Evolutionary conservation across 2,329 filamentous ascomycete genomes (phyloP), one percentile per base, ranked within the genome.

Genomic region (Rhytidhysteron rufulum): DNA sequence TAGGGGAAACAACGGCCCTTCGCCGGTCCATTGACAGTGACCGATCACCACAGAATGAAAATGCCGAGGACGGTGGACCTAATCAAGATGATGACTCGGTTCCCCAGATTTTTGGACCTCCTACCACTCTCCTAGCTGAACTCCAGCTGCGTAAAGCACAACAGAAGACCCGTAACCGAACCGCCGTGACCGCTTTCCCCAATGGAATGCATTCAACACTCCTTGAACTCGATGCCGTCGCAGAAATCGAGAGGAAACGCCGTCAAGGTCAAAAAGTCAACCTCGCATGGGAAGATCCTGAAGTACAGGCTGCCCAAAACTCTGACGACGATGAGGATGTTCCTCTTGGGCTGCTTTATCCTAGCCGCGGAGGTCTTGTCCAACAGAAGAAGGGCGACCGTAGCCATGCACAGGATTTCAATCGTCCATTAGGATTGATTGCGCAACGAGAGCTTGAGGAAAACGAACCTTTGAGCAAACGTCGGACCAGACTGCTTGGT

Each of bases 111-210:
- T 75, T 82, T 39, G 88, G 86, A 1, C 78, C 83, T 4, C 93
- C 93, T 1, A 95, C 89, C 1, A 98, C 93, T 0, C 75, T 98
- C 0, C 78, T 98, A 18, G 93, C 93, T 0, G 93, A 98, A 62
- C 73, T 98, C 6, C 88, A 96, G 60, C 70, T 95, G 48, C 85
- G 93, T 37, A 97, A 98, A 62, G 83, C 87, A 44, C 86, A 95
- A 53, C 84, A 94, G 55, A 90, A 88, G 63, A 74, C 83, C 46
- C 82, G 93, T 25, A 93, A 84, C 21, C 79, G 82, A 17, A 85
- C 85, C 11, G 75, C 83, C 17, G 74, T 78, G 22, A 79, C 75
- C 11, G 69, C 75, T 1, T 77, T 73, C 51, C 83, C 85, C 16
- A 82, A 85, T 40, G 90, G 88, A n/a, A 83, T 95, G 76, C 88